A percentile compares a stretch with the other conserved stretches of the same genome.
Evolutionary conservation across 331 rosid species (phyloP).

Genomic region (Rosa hybrid): DNA sequence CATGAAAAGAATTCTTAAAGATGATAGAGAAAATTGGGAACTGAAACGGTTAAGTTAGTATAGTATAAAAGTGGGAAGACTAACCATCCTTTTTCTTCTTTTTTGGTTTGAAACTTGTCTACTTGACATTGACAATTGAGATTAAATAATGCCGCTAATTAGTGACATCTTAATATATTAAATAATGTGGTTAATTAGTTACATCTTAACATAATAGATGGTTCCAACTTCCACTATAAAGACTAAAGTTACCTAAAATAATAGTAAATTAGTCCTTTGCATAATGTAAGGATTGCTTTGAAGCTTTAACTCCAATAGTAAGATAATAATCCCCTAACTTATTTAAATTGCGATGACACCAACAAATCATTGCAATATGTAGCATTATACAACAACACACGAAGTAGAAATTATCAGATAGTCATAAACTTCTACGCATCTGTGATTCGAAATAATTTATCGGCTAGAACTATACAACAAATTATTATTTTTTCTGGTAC

Average conservation of each 20-base stretch:
- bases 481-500: no score
- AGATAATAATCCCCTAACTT: not conserved
- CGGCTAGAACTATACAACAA: no score
- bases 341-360: not conserved
- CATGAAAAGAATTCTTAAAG: no score
- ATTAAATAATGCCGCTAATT: conserved; percentile 1
- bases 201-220: conserved; percentile 8
- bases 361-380: not conserved
- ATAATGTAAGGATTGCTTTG: conserved; percentile 29
- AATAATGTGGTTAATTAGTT: conserved; percentile 21
- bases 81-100: not conserved
- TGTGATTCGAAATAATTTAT: no score
- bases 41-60: not conserved
- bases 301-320: conserved; percentile 26
- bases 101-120: not conserved
- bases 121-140: not conserved
- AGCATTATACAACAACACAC: not conserved
- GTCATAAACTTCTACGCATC: no score
- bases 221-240: conserved; percentile 5
- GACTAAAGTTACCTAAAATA: conserved; percentile 14
- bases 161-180: conserved; percentile 22
- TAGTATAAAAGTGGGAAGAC: not conserved
- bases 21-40: not conserved
- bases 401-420: no score
- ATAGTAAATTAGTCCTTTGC: not conserved